Evolutionary conservation across 306 rosid species (phyloP), one percentile per base, ranked within the genome.

Genomic region (Nissolia schottii): DNA sequence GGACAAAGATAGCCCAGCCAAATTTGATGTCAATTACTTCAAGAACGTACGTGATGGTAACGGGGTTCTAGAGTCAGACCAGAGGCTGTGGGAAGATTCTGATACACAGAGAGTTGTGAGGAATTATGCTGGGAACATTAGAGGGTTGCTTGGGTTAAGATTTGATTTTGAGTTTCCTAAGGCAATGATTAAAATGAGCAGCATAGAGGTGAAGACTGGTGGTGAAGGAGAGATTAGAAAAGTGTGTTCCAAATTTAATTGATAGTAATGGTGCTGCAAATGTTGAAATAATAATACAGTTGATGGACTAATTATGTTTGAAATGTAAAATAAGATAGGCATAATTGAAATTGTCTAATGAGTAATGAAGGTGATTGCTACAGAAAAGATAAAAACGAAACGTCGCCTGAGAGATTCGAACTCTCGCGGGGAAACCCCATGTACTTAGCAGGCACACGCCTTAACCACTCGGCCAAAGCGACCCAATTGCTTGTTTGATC

Each of bases 61-160:
- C 25, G 91, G 63, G 3, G 71, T 90, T 60, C 59, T 87, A 38
- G 93, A 90, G 83, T 90, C 93, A 1, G 93, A 87, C n/a, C 93
- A 85, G 70, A 78, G 89, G 77, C 81, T 90, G 1, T 85, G 87
- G 88, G 87, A 71, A 29, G 85, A 85, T 13, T 19, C 77, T 20
- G 48, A 70, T 3, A 84, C 88, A 0, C 53, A 58, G n/a, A 76
- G 40, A 45, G 38, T 84, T 18, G 87, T 90, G 59, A 79, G 87
- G 34, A 80, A 55, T 2, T 90, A 87, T 60, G 96, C 86, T 0
- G 89, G 96, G 3, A 85, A 0, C 27, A 28, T 85, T 12, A 78
- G 85, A 56, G 92, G 89, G 22, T 54, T 87, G 4, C 32, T 90
- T 11, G 91, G 96, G 7, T 43, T 85, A 7, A 78, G 78, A 82